A percentile compares a stretch with the other conserved stretches of the same genome.
These are phyloP conservation scores for Phytophthora fragariaefolia DNA, from an alignment of 352 stramenopile genomes.

Conservation along the genomic window DNA sequence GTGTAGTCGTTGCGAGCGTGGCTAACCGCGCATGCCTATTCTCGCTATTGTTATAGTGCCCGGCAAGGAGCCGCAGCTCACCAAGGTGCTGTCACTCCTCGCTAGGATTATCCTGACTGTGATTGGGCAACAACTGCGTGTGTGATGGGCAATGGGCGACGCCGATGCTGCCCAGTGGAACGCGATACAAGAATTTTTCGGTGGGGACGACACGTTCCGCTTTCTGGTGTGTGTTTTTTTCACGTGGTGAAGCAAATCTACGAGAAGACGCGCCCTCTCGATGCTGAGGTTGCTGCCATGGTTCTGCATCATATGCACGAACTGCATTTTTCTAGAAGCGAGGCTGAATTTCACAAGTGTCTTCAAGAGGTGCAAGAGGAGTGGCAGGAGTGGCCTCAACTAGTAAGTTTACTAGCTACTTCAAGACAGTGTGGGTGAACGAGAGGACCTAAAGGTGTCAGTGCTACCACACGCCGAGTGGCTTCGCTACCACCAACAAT, in stretches of 20 bases:
- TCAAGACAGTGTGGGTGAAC: slow-evolving; percentile 14
- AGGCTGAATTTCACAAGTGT: neutral
- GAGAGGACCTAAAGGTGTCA: slow-evolving; percentile 20
- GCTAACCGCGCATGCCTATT: slow-evolving; percentile 17
- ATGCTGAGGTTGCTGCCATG: neutral
- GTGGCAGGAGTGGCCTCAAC: neutral
- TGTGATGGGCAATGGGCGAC: slow-evolving; percentile 21
- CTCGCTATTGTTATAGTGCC: slow-evolving; percentile 16
- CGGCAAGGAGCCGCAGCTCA: neutral
- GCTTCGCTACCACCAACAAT: slow-evolving; percentile 35
- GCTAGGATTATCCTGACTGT: neutral
- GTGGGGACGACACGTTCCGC: neutral
- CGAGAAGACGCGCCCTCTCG: slow-evolving; percentile 16
- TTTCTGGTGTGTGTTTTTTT: slow-evolving; percentile 40
- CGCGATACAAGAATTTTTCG: slow-evolving; percentile 7
- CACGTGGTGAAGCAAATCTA: slow-evolving; percentile 38
- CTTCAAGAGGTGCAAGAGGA: slow-evolving; percentile 1
- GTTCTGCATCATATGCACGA: slow-evolving; percentile 1
- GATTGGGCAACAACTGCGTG: neutral
- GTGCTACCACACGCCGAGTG: slow-evolving; percentile 14
- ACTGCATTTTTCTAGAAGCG: slow-evolving; percentile 20
- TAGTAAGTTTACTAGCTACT: slow-evolving; percentile 6
- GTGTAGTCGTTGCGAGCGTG: slow-evolving; percentile 10
- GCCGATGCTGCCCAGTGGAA: slow-evolving; percentile 24
- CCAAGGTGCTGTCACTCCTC: neutral